These are phyloP conservation scores for Brassica juncea DNA, from an alignment of 345 rosid genomes.

Conservation along the genomic window DNA sequence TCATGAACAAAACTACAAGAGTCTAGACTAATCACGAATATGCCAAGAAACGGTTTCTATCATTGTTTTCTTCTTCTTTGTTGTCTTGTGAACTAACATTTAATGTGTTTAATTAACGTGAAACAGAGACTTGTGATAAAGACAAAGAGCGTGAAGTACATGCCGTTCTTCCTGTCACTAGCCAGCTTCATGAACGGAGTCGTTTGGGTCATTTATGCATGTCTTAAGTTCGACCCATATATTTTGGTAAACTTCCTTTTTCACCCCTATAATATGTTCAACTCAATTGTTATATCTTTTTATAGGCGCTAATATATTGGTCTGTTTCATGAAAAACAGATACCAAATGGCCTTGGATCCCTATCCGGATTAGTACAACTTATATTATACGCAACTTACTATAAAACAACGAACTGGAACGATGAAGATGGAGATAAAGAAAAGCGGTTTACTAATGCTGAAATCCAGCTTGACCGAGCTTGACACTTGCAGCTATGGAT, in stretches of 20 bases:
- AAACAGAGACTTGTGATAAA: conserved; percentile 58
- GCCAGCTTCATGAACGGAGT: conserved; percentile 56
- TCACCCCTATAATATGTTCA: background rate
- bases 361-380: conserved; percentile 56
- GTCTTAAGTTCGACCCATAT: conserved; percentile 58
- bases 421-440: conserved; percentile 39
- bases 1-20: background rate
- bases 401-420: conserved; percentile 48
- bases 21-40: conserved; percentile 13
- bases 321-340: background rate
- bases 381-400: conserved; percentile 44
- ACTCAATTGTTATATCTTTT: background rate
- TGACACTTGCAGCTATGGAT: conserved; percentile 16
- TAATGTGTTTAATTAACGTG: conserved; percentile 14
- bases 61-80: background rate
- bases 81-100: conserved; percentile 32
- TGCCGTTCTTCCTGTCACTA: conserved; percentile 69
- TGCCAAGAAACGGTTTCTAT: background rate
- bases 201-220: conserved; percentile 60
- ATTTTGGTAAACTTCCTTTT: conserved; percentile 45
- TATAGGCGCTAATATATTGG: background rate
- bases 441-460: conserved; percentile 3
- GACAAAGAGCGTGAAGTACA: conserved; percentile 86
- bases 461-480: conserved; percentile 42
- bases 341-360: conserved; percentile 44